Evolutionary conservation across 2,329 filamentous ascomycete species (phyloP), one percentile per base, ranked within the genome.

Genomic region (Domatiomyces catenatus): DNA sequence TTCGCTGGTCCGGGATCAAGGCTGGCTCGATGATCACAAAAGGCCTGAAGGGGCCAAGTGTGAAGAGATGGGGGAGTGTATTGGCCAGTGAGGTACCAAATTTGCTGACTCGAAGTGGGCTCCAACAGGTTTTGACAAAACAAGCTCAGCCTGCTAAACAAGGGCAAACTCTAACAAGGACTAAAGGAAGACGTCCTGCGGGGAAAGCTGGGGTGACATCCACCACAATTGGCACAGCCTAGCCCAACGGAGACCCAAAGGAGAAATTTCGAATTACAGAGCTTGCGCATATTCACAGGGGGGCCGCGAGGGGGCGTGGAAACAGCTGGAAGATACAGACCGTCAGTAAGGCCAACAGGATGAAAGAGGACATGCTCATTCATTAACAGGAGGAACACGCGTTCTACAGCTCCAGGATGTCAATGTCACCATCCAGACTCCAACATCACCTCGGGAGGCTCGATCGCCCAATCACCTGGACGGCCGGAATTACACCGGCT

Each of bases 141-240:
- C 15, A 39, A 39, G 32, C 32, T 39, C 32, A 39, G 10, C 4
- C 1, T 15, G 15, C 22, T 24, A 15, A 15, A 15, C 10, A 39
- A 15, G 32, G 15, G 32, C 32, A 39, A 39, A 39, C 32, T 39
- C 12, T 39, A 39, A 39, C 12, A 1, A 15, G 32, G 32, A 39
- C 32, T 39, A 39, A 39, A 15, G 32, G 32, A 55, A 51, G 24
- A 8, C 50, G 8, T 15, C 17, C 50, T 55, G 55, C 51, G 53
- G 51, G 53, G 52, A 55, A 55, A 57, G 42, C 55, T 57, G 55
- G 55, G 53, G 55, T 49, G 51, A 44, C 47, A 24, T 24, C 22
- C 22, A 24, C 22, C 6, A 45, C 28, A 39, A 24, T 24, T 24
- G 22, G 22, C 22, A 24, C 22, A 24, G 22, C 22, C 22, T 24